Evolutionary conservation across 768 basidiomycete species (phyloP), one percentile per base, ranked within the genome.

Genomic region (Strobilomyces confusus): DNA sequence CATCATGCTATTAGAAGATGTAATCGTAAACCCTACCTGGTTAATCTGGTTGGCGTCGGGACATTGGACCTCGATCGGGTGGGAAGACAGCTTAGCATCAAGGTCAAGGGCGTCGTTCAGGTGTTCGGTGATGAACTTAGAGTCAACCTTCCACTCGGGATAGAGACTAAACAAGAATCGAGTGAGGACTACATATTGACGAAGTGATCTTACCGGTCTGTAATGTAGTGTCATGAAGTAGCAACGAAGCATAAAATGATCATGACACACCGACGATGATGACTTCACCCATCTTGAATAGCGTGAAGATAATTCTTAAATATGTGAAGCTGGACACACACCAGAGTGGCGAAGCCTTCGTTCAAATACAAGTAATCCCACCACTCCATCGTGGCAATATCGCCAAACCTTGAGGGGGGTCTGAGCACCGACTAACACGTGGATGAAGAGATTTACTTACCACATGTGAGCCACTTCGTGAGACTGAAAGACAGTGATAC

Each of bases 311-410:
- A 23, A 43, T 19, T 8, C 36, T 9, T 25, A 2, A 37, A 37
- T 25, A 29, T 29, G 20, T n/a, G 25, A n/a, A 40, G 26, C 42
- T 30, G 17, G 33, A 19, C 49, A 71, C 80, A 52, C 57, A 87
- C 89, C 73, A 93, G 68, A 4, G 90, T 92, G 5, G 91, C 89
- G 67, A 93, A 92, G n/a, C 91, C 87, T 83, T 90, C 88, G 57
- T 89, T 90, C 52, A 90, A 71, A 69, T 89, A 89, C 44, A 92
- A 76, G 67, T 89, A 85, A 56, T 89, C 83, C 89, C 90, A 93
- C 90, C 91, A 92, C 62, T 82, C 82, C 92, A 95, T 94, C 0
- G 92, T 95, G 7, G 90, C 87, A 61, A 97, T 88, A 66, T 95
- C 86, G 23, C 93, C 94, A 61, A 95, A 95, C 91, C 90, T 61